phyloP scores from a whole-genome alignment of 495 filamentous ascomycete genomes.

The Thozetella sp. region DNA sequence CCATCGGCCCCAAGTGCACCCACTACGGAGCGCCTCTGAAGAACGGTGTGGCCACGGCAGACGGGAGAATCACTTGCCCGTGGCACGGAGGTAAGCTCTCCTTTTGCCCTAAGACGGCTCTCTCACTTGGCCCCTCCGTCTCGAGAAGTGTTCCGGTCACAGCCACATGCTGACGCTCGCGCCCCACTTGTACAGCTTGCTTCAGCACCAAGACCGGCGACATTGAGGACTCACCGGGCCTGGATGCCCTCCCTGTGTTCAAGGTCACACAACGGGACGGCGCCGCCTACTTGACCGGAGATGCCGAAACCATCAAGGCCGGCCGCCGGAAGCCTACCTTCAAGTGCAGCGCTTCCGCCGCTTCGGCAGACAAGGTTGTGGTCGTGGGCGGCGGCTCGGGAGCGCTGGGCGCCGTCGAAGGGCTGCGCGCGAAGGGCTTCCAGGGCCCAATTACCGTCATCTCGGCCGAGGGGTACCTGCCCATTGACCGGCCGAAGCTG shows the following conservation, averaged over 20 bases:
- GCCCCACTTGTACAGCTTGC: constrained; percentile 77
- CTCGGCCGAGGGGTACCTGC: constrained; percentile 78
- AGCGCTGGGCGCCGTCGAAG: constrained; percentile 76
- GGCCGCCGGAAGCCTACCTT: constrained; percentile 71
- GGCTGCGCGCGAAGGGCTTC: constrained; percentile 79
- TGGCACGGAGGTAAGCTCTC: constrained; percentile 83
- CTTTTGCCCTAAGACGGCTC: neutral
- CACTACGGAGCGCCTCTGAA: constrained; percentile 90
- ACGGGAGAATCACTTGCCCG: constrained; percentile 86
- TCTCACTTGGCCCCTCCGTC: neutral
- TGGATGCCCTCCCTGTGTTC: constrained; percentile 81
- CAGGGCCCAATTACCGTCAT: constrained; percentile 81
- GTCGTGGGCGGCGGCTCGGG: constrained; percentile 92
- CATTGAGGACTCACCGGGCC: constrained; percentile 89
- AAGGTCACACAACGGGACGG: constrained; percentile 77
- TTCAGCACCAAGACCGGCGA: constrained; percentile 89
- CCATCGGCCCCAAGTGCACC: constrained; percentile 84
- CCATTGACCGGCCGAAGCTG: constrained; percentile 93
- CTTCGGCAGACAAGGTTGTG: constrained; percentile 70
- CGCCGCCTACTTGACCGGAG: constrained; percentile 80
- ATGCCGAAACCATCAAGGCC: constrained; percentile 77
- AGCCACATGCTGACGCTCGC: constrained; percentile 8
- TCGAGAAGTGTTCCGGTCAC: no score
- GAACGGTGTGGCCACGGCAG: constrained; percentile 77
- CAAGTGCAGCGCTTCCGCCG: constrained; percentile 59